These are phyloP conservation scores for Paecilomyces variotii DNA, from an alignment of 2,329 filamentous ascomycete species.

Conservation along the genomic window DNA sequence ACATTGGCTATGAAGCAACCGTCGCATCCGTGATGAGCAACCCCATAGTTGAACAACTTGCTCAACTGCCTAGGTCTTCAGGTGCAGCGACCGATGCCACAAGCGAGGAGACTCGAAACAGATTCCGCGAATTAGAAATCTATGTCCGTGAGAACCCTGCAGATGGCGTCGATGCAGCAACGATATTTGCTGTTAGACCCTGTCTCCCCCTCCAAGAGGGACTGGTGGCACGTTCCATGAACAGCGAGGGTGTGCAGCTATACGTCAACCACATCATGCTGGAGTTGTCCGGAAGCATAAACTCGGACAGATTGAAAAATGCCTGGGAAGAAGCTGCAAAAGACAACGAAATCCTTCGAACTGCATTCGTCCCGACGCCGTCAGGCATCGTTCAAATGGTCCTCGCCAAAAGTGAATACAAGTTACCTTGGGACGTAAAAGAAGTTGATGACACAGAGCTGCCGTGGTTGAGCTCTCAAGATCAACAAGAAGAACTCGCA, in stretches of 20 bases:
- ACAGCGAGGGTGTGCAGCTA: slow-evolving; percentile 20
- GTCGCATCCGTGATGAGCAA: slow-evolving; percentile 29
- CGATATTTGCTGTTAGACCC: slow-evolving; percentile 14
- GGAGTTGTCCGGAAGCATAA: slow-evolving; percentile 21
- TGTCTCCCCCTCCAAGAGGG: slow-evolving; percentile 26
- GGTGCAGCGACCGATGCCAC: slow-evolving; percentile 1
- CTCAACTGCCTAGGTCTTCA: slow-evolving; percentile 13
- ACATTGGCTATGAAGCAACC: slow-evolving; percentile 23
- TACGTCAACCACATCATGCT: slow-evolving; percentile 34
- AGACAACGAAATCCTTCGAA: slow-evolving; percentile 32
- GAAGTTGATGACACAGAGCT: slow-evolving; percentile 9
- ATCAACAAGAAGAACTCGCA: slow-evolving; percentile 9
- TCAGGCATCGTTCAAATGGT: slow-evolving; percentile 27
- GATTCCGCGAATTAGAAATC: slow-evolving; percentile 11
- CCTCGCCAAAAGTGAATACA: slow-evolving; percentile 9
- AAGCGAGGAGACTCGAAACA: slow-evolving; percentile 3
- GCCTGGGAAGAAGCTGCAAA: slow-evolving; percentile 22
- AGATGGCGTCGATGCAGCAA: slow-evolving; percentile 6
- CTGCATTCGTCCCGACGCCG: slow-evolving; percentile 29
- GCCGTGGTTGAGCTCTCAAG: slow-evolving; percentile 3
- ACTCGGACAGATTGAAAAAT: slow-evolving; percentile 15
- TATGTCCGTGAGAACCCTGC: slow-evolving; percentile 11
- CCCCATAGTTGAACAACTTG: slow-evolving; percentile 26
- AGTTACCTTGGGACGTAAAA: slow-evolving; percentile 15
- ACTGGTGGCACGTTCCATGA: slow-evolving; percentile 30